Percentiles rank a stretch among this genome's conserved stretches.
Conservation (phyloP, 2,329 filamentous ascomycete species). For the Didymella lethalis region DNA sequence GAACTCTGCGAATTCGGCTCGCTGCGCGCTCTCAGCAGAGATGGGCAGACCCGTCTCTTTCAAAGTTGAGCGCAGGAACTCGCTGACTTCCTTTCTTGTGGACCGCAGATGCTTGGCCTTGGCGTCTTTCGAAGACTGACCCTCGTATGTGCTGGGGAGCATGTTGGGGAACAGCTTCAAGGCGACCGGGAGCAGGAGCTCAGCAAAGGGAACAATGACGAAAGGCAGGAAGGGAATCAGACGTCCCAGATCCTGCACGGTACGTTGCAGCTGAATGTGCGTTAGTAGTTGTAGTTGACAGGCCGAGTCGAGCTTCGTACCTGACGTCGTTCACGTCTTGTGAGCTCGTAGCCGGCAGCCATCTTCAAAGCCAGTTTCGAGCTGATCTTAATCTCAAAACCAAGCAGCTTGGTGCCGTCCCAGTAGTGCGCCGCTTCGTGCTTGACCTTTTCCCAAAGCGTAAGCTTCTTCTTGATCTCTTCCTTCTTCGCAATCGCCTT, state of each 20-base stretch:
- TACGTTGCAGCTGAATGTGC: conserved; percentile 73
- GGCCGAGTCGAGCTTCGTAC: conserved; percentile 44
- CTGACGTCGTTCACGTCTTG: conserved; percentile 89
- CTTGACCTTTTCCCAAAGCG: conserved; percentile 90
- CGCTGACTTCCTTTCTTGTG: conserved; percentile 92
- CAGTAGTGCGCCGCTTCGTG: conserved; percentile 94
- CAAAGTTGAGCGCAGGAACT: conserved; percentile 85
- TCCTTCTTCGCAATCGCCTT: conserved; percentile 69
- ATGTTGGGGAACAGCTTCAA: conserved; percentile 96
- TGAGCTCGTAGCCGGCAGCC: conserved; percentile 96
- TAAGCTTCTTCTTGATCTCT: conserved; percentile 80
- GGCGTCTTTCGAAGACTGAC: conserved; percentile 84
- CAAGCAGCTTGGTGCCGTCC: conserved; percentile 96
- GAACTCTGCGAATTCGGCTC: conserved; percentile 93
- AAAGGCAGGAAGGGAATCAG: conserved; percentile 97
- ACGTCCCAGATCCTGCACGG: conserved; percentile 90
- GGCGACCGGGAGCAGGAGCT: conserved; percentile 88
- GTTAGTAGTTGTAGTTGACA: conserved; percentile 21
- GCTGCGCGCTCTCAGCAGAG: conserved; percentile 82
- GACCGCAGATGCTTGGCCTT: conserved; percentile 83
- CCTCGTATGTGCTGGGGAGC: conserved; percentile 96
- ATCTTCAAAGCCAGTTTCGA: conserved; percentile 92
- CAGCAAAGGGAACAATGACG: conserved; percentile 94
- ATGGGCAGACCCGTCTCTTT: conserved; percentile 93
- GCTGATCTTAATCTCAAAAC: conserved; percentile 91